These are phyloP conservation scores for Alloteropsis semialata DNA, from an alignment of 176 grass and related monocot species.

Conservation along the genomic window DNA sequence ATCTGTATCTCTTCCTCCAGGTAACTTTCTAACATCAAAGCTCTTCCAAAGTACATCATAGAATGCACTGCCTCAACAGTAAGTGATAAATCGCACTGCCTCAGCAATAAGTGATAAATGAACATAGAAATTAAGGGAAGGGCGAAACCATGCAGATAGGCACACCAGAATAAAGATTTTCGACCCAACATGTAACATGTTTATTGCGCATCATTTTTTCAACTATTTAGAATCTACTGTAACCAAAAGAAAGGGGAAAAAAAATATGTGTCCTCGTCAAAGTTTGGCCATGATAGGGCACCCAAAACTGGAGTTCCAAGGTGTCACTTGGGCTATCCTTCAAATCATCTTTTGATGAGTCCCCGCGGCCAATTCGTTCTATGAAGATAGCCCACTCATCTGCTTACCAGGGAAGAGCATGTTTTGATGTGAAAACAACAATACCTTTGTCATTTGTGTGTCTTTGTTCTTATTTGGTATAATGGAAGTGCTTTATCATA, in stretches of 20 bases:
- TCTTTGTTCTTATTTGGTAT: no score
- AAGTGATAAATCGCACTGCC: conserved; percentile 82
- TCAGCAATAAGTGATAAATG: conserved; percentile 34
- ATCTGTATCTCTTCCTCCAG: conserved; percentile 84
- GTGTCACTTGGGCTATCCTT: conserved; percentile 61
- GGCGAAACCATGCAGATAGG: neutral
- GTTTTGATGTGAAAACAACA: conserved; percentile 2
- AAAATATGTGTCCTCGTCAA: conserved; percentile 83
- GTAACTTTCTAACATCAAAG: conserved; percentile 93
- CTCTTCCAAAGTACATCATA: conserved; percentile 99
- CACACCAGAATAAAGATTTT: conserved; percentile 26
- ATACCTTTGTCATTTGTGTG: no score
- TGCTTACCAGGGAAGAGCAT: conserved; percentile 20
- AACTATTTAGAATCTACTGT: neutral
- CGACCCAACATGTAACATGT: neutral
- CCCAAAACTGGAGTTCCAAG: conserved; percentile 97
- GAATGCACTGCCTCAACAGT: no score
- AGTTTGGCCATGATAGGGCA: conserved; percentile 92
- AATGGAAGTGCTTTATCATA: neutral
- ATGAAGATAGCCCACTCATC: conserved; percentile 98
- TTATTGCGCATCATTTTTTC: neutral
- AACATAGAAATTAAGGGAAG: conserved; percentile 31
- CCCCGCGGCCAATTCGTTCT: conserved; percentile 71
- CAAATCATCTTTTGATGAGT: conserved; percentile 74
- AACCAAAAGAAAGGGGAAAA: conserved; percentile 16